A percentile compares a stretch with the other conserved stretches of the same genome.
These are phyloP conservation scores for Falciphora oryzae DNA, from an alignment of 2,329 filamentous ascomycete species.

Conservation along the genomic window DNA sequence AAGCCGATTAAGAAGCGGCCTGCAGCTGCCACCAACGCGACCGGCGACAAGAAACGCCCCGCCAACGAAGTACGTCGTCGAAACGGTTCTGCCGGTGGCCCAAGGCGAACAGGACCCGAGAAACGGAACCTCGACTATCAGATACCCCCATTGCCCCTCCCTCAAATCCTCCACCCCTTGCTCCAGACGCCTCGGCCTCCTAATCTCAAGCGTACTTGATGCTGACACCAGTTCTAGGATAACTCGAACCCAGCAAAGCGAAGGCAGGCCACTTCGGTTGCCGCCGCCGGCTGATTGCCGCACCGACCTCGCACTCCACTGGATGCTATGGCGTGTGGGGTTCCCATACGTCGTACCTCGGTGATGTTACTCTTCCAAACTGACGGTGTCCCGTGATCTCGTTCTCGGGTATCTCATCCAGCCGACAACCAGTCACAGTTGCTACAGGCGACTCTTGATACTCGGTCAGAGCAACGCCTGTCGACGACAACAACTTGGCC, in stretches of 20 bases:
- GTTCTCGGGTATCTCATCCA: background rate
- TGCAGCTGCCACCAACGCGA: constrained; percentile 29
- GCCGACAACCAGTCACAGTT: no score
- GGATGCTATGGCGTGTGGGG: background rate
- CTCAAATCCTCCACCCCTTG: background rate
- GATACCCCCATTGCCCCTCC: background rate
- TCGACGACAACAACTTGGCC: background rate
- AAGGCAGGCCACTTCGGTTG: constrained; percentile 2
- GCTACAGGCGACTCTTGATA: background rate
- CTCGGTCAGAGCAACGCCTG: background rate
- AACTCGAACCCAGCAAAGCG: constrained; percentile 9
- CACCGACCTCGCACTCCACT: no score
- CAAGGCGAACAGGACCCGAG: background rate
- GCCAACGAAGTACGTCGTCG: constrained; percentile 9
- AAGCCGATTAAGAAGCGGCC: constrained; percentile 27
- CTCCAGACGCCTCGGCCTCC: background rate
- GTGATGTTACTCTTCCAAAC: constrained; percentile 6
- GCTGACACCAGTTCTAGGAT: constrained; percentile 5
- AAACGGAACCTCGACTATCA: background rate
- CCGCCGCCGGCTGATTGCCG: constrained; percentile 1
- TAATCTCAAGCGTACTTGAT: background rate
- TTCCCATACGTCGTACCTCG: background rate
- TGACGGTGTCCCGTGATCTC: background rate
- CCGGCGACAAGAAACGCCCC: constrained; percentile 40
- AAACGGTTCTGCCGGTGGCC: background rate